Evolutionary conservation across 176 grass and related monocot species (phyloP), one percentile per base, ranked within the genome.

Genomic region (Themeda triandra): DNA sequence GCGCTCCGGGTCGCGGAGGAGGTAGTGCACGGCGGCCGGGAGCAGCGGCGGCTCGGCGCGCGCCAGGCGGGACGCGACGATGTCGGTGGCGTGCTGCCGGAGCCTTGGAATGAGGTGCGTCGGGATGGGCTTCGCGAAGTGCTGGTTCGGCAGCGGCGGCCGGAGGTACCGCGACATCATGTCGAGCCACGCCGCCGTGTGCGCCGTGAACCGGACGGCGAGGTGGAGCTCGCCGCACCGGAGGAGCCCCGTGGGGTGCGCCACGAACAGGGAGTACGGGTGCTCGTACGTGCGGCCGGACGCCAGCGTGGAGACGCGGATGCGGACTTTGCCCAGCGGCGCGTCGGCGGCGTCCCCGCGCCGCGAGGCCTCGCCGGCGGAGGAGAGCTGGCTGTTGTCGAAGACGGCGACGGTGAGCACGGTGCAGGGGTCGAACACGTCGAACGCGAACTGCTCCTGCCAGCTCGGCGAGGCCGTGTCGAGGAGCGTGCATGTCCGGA

Each of bases 371-470:
- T 21, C 32, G 33, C 33, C 32, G 51, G 4, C 42, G 46, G 46
- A 48, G 82, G 54, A 14, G 32, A 89, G 41, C 29, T 85, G 82
- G 63, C 15, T 8, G 82, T 81, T 89, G 63, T 81, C 71, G 82
- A 85, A 71, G 13, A 89, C 82, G 82, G 87, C 87, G 68, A 89
- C 37, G 70, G 87, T 89, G 63, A 89, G 87, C 63, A 85, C 82
- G 25, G 87, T 89, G 87, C 63, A 85, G 2, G 78, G 82, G 62
- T 89, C 88, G 71, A 85, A 80, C 19, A 89, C 82, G n/a, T 82
- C 88, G 83, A 83, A 90, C 1, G 54, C 56, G 71, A 81, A 90
- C 78, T 90, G 88, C 71, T 90, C 88, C 30, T 90, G 72, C 88
- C 88, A 90, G 64, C 10, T 59, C 23, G 88, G 83, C 13, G 46